phyloP scores from a whole-genome alignment of 768 basidiomycete genomes.

The Pleurotus giganteus region DNA sequence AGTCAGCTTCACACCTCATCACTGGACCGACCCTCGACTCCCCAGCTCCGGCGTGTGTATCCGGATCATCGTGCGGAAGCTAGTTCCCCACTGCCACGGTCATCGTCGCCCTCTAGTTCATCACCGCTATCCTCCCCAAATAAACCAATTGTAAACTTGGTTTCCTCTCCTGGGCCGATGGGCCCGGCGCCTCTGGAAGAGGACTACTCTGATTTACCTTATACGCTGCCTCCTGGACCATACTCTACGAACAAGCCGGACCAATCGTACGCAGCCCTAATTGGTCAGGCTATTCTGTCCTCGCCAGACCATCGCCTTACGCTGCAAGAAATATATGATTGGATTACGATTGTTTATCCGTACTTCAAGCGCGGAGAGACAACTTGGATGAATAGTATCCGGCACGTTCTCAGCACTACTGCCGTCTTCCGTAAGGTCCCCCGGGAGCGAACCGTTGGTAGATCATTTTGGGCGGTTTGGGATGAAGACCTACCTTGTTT shows the following conservation, averaged over 20 bases:
- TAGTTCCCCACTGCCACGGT: slow-evolving; percentile 50
- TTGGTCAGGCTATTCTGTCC: slow-evolving; percentile 91
- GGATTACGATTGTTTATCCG: slow-evolving; percentile 92
- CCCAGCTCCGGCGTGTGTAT: slow-evolving; percentile 41
- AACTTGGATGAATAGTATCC: slow-evolving; percentile 98
- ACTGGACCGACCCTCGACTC: slow-evolving; percentile 46
- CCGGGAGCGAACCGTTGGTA: slow-evolving; percentile 72
- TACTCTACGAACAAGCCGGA: slow-evolving; percentile 80
- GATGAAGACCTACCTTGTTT: slow-evolving; percentile 84
- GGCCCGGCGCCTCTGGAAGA: slow-evolving; percentile 60
- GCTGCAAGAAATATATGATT: slow-evolving; percentile 94
- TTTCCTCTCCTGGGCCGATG: slow-evolving; percentile 84
- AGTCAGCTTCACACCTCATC: slow-evolving; percentile 13
- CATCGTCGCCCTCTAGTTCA: slow-evolving; percentile 53
- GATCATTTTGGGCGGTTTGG: slow-evolving; percentile 86
- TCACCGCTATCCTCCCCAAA: slow-evolving; percentile 67
- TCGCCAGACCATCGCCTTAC: slow-evolving; percentile 83
- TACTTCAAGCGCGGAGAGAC: slow-evolving; percentile 90
- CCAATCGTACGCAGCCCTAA: slow-evolving; percentile 90
- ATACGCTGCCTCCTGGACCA: slow-evolving; percentile 79
- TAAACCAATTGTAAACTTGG: slow-evolving; percentile 63
- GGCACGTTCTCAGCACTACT: slow-evolving; percentile 94
- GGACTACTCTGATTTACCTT: slow-evolving; percentile 67
- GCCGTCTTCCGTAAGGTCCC: slow-evolving; percentile 86
- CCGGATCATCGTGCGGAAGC: not conserved